Conservation (phyloP, 2,329 filamentous ascomycete species). For the Phoma sp. region DNA sequence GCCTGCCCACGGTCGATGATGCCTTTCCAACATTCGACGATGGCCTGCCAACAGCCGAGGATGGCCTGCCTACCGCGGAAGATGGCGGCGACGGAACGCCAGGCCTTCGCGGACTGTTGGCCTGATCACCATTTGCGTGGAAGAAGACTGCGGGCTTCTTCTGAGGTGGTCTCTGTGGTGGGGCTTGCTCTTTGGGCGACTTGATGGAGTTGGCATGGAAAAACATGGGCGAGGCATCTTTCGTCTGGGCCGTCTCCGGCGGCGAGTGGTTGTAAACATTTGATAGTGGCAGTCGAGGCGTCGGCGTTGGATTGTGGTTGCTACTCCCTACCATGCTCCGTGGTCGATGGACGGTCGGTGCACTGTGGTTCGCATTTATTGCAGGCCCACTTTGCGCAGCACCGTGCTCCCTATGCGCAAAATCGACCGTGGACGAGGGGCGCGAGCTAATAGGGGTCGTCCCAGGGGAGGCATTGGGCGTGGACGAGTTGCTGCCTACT, state of each 20-base stretch:
- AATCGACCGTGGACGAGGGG: slow-evolving; percentile 42
- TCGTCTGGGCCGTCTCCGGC: slow-evolving; percentile 35
- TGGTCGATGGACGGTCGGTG: slow-evolving; percentile 40
- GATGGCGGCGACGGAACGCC: slow-evolving; percentile 46
- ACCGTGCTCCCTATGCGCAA: slow-evolving; percentile 37
- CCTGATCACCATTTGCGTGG: slow-evolving; percentile 60
- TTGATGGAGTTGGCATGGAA: slow-evolving; percentile 85
- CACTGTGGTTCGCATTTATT: slow-evolving; percentile 28
- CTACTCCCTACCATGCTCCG: slow-evolving; percentile 48
- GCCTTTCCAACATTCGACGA: slow-evolving; percentile 21
- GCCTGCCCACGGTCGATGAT: slow-evolving; percentile 20
- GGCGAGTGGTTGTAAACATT: slow-evolving; percentile 34
- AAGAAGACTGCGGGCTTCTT: slow-evolving; percentile 60
- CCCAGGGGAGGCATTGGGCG: slow-evolving; percentile 68
- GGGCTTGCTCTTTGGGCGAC: slow-evolving; percentile 42
- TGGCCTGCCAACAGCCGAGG: slow-evolving; percentile 5
- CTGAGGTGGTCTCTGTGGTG: slow-evolving; percentile 33
- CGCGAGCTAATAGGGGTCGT: slow-evolving; percentile 47
- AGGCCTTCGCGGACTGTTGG: slow-evolving; percentile 35
- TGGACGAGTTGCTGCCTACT: slow-evolving; percentile 71
- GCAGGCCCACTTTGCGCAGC: slow-evolving; percentile 36
- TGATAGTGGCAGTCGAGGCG: slow-evolving; percentile 34
- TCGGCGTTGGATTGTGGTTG: slow-evolving; percentile 27
- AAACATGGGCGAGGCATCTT: slow-evolving; percentile 70
- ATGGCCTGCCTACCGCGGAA: slow-evolving; percentile 32